Percentiles rank a stretch among this genome's conserved stretches.
phyloP scores from a whole-genome alignment of 1,284 basidiomycete genomes.

The Bothia castanella region DNA sequence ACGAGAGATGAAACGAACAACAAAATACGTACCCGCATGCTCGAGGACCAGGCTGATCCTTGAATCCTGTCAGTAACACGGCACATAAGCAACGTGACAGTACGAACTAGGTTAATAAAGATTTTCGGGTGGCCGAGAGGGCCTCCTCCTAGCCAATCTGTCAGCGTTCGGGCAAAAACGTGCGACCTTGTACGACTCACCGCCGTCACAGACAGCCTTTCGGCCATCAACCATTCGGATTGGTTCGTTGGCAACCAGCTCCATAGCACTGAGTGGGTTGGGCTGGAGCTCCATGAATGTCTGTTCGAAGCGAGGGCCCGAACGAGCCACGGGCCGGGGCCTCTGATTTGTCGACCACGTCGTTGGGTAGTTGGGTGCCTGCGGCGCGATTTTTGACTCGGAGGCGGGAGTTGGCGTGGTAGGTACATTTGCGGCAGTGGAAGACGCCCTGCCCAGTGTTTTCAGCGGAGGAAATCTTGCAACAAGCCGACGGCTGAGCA shows the following conservation, averaged over 20 bases:
- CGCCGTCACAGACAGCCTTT: constrained; percentile 90
- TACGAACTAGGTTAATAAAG: constrained; percentile 86
- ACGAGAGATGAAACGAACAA: neutral
- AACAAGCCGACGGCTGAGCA: constrained; percentile 39
- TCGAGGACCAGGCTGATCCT: constrained; percentile 75
- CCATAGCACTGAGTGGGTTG: constrained; percentile 87
- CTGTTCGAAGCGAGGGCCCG: constrained; percentile 88
- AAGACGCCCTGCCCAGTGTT: constrained; percentile 34
- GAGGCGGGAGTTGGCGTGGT: constrained; percentile 32
- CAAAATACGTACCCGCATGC: constrained; percentile 68
- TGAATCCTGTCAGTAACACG: constrained; percentile 17
- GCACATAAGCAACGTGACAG: constrained; percentile 1
- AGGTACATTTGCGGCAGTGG: constrained; percentile 26
- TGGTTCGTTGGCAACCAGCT: constrained; percentile 83
- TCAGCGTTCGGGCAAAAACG: constrained; percentile 14
- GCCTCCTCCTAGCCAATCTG: constrained; percentile 69
- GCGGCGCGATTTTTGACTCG: constrained; percentile 43
- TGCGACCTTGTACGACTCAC: constrained; percentile 48
- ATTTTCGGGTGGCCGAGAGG: constrained; percentile 95
- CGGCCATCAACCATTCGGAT: constrained; percentile 77
- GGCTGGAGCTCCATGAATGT: constrained; percentile 84
- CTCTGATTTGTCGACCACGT: constrained; percentile 79
- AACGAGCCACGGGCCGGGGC: constrained; percentile 51
- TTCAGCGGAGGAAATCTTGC: constrained; percentile 29
- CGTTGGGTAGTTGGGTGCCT: constrained; percentile 74